Base-by-base conservation (phyloP, 169 alveolate genomes). In the Plasmodium reichenowi region DNA sequence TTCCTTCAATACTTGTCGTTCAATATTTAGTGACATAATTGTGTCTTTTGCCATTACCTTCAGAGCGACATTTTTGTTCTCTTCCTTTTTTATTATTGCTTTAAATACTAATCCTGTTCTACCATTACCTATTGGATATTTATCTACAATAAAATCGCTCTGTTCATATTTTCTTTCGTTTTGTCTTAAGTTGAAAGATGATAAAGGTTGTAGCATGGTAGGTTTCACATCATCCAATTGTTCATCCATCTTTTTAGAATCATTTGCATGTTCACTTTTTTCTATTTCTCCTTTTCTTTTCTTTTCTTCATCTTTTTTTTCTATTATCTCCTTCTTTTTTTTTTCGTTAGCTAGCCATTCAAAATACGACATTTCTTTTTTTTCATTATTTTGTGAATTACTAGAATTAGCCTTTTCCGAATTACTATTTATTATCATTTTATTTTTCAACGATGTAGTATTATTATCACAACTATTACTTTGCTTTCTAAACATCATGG, bases 1-100 rank as follows among this genome's bases (percentile, higher is more conserved):
- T 93, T 97, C 99, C 87, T 98, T 94, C 62, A 97, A 91, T 10
- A 97, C 93, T 72, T 94, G 95, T 56, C 90, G 54, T 72, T 80
- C 90, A 45, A 80, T 80, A 43, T 80, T 80, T 58, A 80, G 15
- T 3, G 90, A 29, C 2, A 15, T 22, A 48, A 80, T 80, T 10
- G 90, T 80, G 13, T 80, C 90, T 50, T 80, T 80, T 13, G 90
- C 80, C 90, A 80, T 80, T 22, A 80, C 90, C 20, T 80, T 80
- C 13, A 80, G 59, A 10, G 90, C 90, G 4, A 80, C 90, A 3
- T 80, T 8, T 13, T 68, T 60, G 63, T 80, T 80, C 54, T 68
- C 90, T 67, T 68, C 90, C 29, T 68, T 80, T 80, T 70, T 80
- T 29, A 80, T 80, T n/a, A 80, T 80, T 17, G 90, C 90, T 58